These are phyloP conservation scores for Aspergillus aculeatinus DNA, from an alignment of 2,329 filamentous ascomycete genomes.

Conservation along the genomic window DNA sequence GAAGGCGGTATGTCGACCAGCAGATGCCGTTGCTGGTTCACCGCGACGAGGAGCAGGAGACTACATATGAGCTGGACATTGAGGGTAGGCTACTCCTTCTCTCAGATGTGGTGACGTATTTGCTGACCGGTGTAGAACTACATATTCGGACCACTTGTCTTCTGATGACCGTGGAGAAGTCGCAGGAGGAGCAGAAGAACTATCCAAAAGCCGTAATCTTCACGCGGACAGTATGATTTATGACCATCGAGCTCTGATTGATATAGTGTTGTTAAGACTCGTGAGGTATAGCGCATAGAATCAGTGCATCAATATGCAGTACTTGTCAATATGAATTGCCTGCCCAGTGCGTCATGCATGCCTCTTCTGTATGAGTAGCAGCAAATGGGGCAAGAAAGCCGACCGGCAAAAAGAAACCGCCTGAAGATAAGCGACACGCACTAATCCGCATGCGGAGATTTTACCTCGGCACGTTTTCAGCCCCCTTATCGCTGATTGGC, in stretches of 20 bases:
- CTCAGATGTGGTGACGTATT: neutral
- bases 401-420: neutral
- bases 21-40: conserved; percentile 56
- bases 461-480: neutral
- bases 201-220: conserved; percentile 61
- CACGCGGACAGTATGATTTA: conserved; percentile 3
- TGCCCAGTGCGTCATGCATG: too few species aligned
- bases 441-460: neutral
- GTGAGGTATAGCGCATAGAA: neutral
- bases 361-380: too few species aligned
- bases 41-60: conserved; percentile 63
- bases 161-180: conserved; percentile 65
- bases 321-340: neutral
- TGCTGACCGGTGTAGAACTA: conserved; percentile 54
- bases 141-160: conserved; percentile 64
- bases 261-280: neutral
- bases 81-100: conserved; percentile 54
- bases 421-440: neutral
- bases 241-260: neutral
- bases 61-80: conserved; percentile 69
- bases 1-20: conserved; percentile 46
- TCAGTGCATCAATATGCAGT: neutral
- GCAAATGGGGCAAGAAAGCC: neutral
- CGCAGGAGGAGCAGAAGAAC: conserved; percentile 59
- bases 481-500: neutral